Evolutionary conservation across 768 basidiomycete species (phyloP), one percentile per base, ranked within the genome.

Genomic region (Fistulinella prunicolor): DNA sequence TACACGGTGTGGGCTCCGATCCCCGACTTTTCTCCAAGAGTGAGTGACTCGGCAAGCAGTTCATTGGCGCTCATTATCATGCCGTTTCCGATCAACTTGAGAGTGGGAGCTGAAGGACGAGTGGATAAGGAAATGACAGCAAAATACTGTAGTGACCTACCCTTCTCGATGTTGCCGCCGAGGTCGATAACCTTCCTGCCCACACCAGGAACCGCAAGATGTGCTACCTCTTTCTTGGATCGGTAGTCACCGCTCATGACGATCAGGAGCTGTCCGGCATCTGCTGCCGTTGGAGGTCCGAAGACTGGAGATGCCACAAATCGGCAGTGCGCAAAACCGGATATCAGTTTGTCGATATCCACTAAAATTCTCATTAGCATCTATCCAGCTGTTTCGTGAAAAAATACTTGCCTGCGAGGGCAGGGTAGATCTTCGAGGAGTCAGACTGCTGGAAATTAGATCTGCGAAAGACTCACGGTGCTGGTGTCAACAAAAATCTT

Each of bases 401-500:
- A 47, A 24, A 30, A 36, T 39, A 26, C 44, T 57, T 61, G 72
- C 76, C 79, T 51, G 79, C 73, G 16, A 83, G 62, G 17, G 73
- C 56, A 22, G 82, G 82, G 50, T 81, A 81, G 38, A 82, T 76
- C 79, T 82, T 55, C 37, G 34, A 35, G n/a, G 19, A 32, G 44
- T 61, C 47, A 57, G 47, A 37, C 42, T 29, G 40, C 22, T 43
- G 46, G 19, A 24, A 26, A 13, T 19, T 21, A 23, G 34, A 48
- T 23, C 13, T 37, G 24, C 24, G 28, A 22, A 22, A 45, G n/a
- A 69, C 82, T 47, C 46, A 89, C 88, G 3, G 91, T 94, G 68
- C 83, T 83, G 12, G 86, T 90, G 56, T 94, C 91, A 26, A 92
- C 84, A 54, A 94, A 91, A 38, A 90, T 86, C 63, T 84, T 92